These are phyloP conservation scores for Malassezia pachydermatis DNA, from an alignment of 1,284 basidiomycete genomes.

Conservation along the genomic window DNA sequence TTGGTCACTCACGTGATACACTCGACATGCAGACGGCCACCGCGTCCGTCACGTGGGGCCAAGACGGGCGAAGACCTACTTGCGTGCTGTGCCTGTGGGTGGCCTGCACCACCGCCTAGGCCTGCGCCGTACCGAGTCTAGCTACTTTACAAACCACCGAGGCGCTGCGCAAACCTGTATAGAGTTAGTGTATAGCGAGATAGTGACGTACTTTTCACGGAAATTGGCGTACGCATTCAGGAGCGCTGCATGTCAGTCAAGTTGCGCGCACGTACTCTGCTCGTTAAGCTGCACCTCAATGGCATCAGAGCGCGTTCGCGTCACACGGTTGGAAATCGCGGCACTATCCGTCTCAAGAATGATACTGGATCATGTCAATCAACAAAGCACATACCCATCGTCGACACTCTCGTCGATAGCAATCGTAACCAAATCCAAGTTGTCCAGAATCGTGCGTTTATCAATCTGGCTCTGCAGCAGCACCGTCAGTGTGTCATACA, in stretches of 20 bases:
- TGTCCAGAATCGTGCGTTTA: conserved; percentile 88
- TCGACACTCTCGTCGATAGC: conserved; percentile 95
- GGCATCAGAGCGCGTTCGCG: conserved; percentile 78
- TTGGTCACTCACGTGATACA: no score
- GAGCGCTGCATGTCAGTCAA: conserved; percentile 27
- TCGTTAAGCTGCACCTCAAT: conserved; percentile 98
- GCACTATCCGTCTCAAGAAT: conserved; percentile 93
- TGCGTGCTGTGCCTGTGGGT: no score
- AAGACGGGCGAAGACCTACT: no score
- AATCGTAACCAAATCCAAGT: conserved; percentile 80
- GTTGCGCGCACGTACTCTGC: conserved; percentile 53
- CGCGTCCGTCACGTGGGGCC: no score
- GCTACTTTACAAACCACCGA: conserved; percentile 10
- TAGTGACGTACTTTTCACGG: conserved; percentile 28
- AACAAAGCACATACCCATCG: conserved; percentile 65
- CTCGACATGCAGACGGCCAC: no score
- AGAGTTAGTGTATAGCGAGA: neutral
- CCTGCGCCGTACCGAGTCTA: no score
- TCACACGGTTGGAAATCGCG: conserved; percentile 88
- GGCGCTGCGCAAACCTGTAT: conserved; percentile 14
- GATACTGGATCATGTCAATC: conserved; percentile 56
- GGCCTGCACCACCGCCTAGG: no score
- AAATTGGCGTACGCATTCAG: conserved; percentile 48
- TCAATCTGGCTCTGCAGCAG: conserved; percentile 76
- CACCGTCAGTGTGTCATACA: conserved; percentile 74